Evolutionary conservation across 192 early-diverging fungal species (phyloP), one percentile per base, ranked within the genome.

Genomic region (Geranomyces michiganensis): DNA sequence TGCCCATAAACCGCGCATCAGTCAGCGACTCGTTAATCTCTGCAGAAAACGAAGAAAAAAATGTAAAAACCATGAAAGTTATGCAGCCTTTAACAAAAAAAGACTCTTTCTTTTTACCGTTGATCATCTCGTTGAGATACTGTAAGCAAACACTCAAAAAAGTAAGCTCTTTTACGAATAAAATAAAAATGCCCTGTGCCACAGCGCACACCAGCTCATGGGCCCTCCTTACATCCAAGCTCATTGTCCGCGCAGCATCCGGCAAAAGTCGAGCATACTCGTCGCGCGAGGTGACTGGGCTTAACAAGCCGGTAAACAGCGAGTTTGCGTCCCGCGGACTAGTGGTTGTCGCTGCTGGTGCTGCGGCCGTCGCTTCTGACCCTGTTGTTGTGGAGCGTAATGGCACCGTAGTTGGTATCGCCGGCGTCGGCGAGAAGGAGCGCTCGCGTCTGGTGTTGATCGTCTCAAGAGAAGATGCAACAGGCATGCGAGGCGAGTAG

Each of bases 41-140:
- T 70, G 22, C 9, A 22, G 8, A 26, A 8, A 26, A 12, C 15
- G 13, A 27, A 12, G 27, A 27, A 17, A 22, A 60, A 12, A 22
- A 12, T 21, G 1, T 43, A 29, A 31, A 0, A 15, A 6, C 30
- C 1, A 70, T 22, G 27, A 4, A 17, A 1, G 26, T 27, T 45
- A 17, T 17, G 26, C 7, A 17, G 19, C 15, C 19, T 24, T 41
- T 3, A 41, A 10, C 36, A 41, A 3, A 41, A 8, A 14, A 49
- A 56, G 1, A 31, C 15, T n/a, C 53, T 27, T 19, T 49, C n/a
- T n/a, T n/a, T n/a, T n/a, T 70, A 70, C 68, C 68, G 22, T 19
- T 45, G 24, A 70, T 29, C 53, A 70, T 70, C 15, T 70, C 68
- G 29, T 70, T 70, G 7, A 70, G 31, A 46, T 47, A 61, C 68